Conservation (phyloP, 371 early-diverging fungal genomes). For the Conidiobolus incongruus region DNA sequence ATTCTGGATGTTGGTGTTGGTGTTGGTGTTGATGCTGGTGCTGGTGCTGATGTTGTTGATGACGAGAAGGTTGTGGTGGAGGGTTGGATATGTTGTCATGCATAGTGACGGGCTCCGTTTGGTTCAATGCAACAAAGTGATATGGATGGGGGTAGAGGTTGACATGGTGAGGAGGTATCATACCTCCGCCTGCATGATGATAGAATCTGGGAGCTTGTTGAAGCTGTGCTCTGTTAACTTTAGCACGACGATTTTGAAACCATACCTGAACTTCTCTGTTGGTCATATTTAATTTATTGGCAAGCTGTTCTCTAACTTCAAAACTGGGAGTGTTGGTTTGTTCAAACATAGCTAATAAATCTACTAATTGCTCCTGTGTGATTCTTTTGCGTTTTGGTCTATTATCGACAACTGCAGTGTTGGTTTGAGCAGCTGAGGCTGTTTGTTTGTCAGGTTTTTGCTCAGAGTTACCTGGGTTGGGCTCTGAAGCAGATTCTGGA, state of each 20-base stretch:
- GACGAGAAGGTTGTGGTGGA: not conserved
- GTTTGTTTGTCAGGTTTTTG: too few species aligned
- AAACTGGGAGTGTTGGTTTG: conserved; percentile 71
- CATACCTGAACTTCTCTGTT: conserved; percentile 90
- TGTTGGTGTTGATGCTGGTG: too few species aligned
- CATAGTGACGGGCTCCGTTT: not conserved
- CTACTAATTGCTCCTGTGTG: conserved; percentile 41
- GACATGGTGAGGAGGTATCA: not conserved
- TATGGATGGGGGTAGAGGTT: not conserved
- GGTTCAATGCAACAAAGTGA: not conserved
- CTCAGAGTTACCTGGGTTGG: too few species aligned
- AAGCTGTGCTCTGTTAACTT: conserved; percentile 31
- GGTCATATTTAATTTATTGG: conserved; percentile 71
- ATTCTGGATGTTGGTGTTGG: too few species aligned
- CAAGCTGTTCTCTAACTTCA: conserved; percentile 59
- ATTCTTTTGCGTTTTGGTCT: conserved; percentile 43
- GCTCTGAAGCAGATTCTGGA: too few species aligned
- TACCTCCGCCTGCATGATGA: conserved; percentile 6
- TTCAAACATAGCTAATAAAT: conserved; percentile 36
- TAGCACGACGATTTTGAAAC: conserved; percentile 93
- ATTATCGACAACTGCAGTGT: too few species aligned
- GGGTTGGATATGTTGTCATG: not conserved
- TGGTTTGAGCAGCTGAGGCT: too few species aligned
- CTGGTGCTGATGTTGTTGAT: not conserved
- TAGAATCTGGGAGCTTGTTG: conserved; percentile 14